Conservation (phyloP, 495 filamentous ascomycete genomes). For the Tuber umbilicatum region DNA sequence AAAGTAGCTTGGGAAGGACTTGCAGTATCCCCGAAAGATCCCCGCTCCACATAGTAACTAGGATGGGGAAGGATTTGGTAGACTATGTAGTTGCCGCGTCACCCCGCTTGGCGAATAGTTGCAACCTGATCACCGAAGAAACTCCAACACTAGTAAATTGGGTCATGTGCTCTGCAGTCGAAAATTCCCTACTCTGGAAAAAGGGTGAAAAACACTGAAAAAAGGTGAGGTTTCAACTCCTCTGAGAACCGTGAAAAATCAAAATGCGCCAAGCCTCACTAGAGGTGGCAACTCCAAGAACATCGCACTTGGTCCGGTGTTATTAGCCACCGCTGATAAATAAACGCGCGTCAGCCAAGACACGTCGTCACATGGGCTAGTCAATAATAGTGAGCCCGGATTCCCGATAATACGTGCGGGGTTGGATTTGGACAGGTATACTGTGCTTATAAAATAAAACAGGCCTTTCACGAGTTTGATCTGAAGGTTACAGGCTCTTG, state of each 20-base stretch:
- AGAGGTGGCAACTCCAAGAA: background rate
- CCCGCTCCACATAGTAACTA: too few relatives aligned
- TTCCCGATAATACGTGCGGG: background rate
- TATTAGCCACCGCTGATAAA: background rate
- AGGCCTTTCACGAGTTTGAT: too few relatives aligned
- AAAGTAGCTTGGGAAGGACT: too few relatives aligned
- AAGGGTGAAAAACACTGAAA: background rate
- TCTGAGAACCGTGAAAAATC: background rate
- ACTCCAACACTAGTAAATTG: too few relatives aligned
- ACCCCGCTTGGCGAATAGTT: background rate
- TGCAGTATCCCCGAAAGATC: too few relatives aligned
- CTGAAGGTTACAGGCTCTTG: background rate
- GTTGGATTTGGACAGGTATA: background rate
- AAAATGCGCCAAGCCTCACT: background rate
- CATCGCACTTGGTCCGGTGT: background rate
- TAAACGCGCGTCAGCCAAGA: background rate
- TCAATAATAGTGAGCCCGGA: background rate
- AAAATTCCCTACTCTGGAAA: background rate
- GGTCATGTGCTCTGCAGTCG: background rate
- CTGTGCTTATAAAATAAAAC: background rate
- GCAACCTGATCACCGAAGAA: background rate
- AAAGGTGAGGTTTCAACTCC: background rate
- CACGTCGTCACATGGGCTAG: background rate
- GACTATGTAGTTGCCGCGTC: background rate
- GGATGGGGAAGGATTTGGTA: too few relatives aligned